These are phyloP conservation scores for Claviceps pazoutovae DNA, from an alignment of 2,329 filamentous ascomycete species.

Conservation along the genomic window DNA sequence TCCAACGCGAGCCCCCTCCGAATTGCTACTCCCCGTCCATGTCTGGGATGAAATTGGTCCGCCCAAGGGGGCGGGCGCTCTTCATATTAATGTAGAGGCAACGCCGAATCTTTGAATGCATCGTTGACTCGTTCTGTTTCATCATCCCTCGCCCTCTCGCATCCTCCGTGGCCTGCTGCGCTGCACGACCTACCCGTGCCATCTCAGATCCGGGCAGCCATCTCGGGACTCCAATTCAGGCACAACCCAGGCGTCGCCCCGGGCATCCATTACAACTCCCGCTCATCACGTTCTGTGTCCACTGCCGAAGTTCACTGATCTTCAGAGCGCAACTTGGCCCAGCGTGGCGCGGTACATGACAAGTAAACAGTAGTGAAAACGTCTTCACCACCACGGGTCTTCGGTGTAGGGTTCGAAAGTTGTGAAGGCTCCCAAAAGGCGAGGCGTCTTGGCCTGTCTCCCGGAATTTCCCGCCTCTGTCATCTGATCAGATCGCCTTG, in stretches of 20 bases:
- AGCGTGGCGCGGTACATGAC: neutral
- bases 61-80: neutral
- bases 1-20: constrained; percentile 3
- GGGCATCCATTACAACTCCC: neutral
- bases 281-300: neutral
- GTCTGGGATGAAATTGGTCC: constrained; percentile 1
- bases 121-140: neutral
- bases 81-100: constrained; percentile 2
- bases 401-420: neutral
- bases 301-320: neutral
- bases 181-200: neutral
- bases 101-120: neutral
- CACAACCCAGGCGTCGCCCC: neutral
- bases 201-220: neutral
- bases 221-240: neutral
- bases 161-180: neutral
- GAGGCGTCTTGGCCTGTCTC: neutral
- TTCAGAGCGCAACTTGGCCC: neutral
- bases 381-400: neutral
- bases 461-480: neutral
- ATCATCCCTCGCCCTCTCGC: neutral
- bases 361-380: neutral
- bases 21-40: neutral
- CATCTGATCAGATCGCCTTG: neutral
- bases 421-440: neutral